These are phyloP conservation scores for Cladophialophora immunda DNA, from an alignment of 2,329 filamentous ascomycete genomes.

Conservation along the genomic window DNA sequence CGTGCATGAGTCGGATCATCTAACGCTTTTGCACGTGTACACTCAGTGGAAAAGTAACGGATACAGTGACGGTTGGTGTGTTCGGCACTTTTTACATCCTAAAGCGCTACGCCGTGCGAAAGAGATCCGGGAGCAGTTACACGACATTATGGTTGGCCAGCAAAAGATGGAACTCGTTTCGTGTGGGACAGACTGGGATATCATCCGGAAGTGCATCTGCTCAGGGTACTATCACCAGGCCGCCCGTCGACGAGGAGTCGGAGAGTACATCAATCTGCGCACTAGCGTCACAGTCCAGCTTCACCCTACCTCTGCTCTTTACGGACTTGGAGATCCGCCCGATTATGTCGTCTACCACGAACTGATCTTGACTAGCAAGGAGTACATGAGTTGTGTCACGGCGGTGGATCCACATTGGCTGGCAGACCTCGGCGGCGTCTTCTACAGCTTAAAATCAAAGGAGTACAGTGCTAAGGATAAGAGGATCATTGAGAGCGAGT, in stretches of 20 bases:
- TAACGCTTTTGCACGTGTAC: conserved; percentile 95
- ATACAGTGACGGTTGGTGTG: conserved; percentile 89
- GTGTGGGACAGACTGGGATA: conserved; percentile 96
- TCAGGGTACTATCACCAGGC: conserved; percentile 98
- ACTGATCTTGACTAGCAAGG: conserved; percentile 88
- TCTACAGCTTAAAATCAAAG: conserved; percentile 97
- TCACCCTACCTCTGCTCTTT: conserved; percentile 91
- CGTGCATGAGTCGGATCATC: conserved; percentile 94
- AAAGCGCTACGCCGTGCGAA: conserved; percentile 91
- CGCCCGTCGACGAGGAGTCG: conserved; percentile 92
- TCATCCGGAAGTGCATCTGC: conserved; percentile 95
- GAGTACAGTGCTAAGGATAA: conserved; percentile 89
- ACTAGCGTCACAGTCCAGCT: conserved; percentile 94
- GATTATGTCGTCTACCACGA: conserved; percentile 99
- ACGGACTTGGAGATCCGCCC: conserved; percentile 89
- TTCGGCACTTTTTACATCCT: conserved; percentile 91
- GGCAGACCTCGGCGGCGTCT: conserved; percentile 93
- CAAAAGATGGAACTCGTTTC: conserved; percentile 88
- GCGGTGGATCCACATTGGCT: conserved; percentile 97
- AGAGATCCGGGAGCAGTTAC: conserved; percentile 91
- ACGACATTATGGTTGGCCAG: conserved; percentile 86
- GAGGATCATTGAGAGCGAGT: conserved; percentile 87
- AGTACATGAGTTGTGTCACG: conserved; percentile 98
- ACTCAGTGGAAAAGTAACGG: conserved; percentile 94
- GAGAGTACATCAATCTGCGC: conserved; percentile 95